Evolutionary conservation across 352 stramenopile genomes (phyloP).

Genomic region (Phytophthora pisi): DNA sequence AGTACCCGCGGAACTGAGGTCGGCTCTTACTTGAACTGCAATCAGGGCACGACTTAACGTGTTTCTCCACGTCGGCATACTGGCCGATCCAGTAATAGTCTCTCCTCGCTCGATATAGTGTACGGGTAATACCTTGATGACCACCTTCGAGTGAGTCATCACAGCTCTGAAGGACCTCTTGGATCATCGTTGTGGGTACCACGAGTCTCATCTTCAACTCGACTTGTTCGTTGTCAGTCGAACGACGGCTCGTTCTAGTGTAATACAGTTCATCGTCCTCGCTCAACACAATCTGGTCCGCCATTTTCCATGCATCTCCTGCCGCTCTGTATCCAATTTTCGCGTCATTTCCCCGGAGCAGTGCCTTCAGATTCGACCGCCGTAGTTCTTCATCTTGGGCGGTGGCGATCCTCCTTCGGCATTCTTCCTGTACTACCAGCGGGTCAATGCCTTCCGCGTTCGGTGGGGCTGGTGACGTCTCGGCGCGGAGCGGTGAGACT

Average conservation of each 20-base stretch:
- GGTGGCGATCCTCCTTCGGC: not conserved
- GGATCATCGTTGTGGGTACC: conserved; percentile 12
- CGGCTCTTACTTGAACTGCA: conserved; percentile 15
- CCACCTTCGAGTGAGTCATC: conserved; percentile 17
- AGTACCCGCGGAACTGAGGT: conserved; percentile 11
- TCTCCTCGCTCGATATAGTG: not conserved
- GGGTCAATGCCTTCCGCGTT: not conserved
- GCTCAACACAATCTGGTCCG: not conserved
- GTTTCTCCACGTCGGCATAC: conserved; percentile 1
- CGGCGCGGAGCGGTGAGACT: no score
- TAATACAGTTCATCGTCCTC: conserved; percentile 18
- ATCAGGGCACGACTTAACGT: conserved; percentile 12
- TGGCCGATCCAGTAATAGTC: conserved; percentile 8
- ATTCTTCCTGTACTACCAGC: not conserved
- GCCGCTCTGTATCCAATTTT: conserved; percentile 1
- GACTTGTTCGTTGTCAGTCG: not conserved
- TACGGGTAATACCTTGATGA: conserved; percentile 9
- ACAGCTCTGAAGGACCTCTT: conserved; percentile 15
- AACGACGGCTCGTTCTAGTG: not conserved
- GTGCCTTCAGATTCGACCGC: conserved; percentile 8
- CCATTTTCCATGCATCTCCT: conserved; percentile 8
- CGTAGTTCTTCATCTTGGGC: conserved; percentile 18
- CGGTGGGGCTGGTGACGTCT: not conserved
- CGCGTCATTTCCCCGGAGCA: conserved; percentile 2
- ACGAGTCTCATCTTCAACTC: conserved; percentile 9